phyloP scores from a whole-genome alignment of 225 moss, liverwort and hornwort species.

The Physcomitrellopsis africana region DNA sequence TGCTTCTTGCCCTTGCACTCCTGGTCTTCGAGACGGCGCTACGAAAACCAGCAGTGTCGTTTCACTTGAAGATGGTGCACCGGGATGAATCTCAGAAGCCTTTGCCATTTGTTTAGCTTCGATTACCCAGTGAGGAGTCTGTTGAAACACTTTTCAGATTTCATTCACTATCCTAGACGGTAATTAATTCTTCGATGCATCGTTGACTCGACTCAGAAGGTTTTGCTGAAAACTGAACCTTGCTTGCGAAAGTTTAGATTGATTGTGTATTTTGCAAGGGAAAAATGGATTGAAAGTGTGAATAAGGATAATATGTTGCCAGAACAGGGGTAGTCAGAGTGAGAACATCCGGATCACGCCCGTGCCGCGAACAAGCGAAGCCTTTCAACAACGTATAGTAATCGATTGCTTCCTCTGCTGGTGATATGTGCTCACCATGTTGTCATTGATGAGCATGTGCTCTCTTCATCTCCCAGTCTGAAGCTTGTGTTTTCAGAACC shows the following conservation, averaged over 20 bases:
- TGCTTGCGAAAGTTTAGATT: no score
- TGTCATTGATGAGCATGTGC: background rate
- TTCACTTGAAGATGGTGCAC: slow-evolving; percentile 46
- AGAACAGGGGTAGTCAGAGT: background rate
- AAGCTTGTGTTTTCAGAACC: background rate
- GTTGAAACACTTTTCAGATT: no score
- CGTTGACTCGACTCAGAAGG: no score
- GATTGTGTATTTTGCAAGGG: no score
- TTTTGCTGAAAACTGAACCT: no score
- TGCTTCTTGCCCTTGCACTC: no score
- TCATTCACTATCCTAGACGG: no score
- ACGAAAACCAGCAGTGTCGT: slow-evolving; percentile 42
- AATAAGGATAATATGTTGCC: background rate
- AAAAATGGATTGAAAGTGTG: no score
- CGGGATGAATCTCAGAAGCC: slow-evolving; percentile 10
- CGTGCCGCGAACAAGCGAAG: background rate
- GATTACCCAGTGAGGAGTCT: no score
- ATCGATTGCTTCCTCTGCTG: background rate
- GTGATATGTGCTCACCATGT: slow-evolving; percentile 17
- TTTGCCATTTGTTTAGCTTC: no score
- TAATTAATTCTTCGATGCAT: no score
- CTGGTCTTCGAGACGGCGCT: no score
- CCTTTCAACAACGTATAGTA: background rate
- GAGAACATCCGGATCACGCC: background rate
- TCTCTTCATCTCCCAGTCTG: background rate